These are phyloP conservation scores for Meredithiella fracta DNA, from an alignment of 2,329 filamentous ascomycete species.

Conservation along the genomic window DNA sequence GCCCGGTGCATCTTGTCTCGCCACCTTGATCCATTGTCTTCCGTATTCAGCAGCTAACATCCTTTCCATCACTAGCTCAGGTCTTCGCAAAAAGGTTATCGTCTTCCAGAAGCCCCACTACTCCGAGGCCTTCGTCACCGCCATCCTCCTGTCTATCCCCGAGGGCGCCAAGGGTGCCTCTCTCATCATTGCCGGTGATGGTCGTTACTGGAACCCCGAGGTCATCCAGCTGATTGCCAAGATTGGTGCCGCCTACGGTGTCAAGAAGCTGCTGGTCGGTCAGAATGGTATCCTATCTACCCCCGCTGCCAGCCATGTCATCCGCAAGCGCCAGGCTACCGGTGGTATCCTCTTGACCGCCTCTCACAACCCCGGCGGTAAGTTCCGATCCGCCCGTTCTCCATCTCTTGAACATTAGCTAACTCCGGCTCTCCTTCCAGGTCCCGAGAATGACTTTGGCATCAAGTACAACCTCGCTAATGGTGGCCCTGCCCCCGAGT, in stretches of 20 bases:
- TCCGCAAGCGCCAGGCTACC: conserved; percentile 85
- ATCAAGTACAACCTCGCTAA: conserved; percentile 99
- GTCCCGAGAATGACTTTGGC: conserved; percentile 86
- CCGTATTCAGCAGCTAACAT: conserved; percentile 5
- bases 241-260: conserved; percentile 90
- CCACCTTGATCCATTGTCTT: neutral
- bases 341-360: conserved; percentile 93
- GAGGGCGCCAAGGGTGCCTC: conserved; percentile 78
- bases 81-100: conserved; percentile 96
- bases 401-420: neutral
- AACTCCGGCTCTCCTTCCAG: conserved; percentile 27
- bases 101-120: conserved; percentile 94
- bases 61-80: conserved; percentile 46
- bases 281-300: conserved; percentile 95
- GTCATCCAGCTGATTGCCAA: conserved; percentile 94
- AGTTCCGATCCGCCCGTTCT: conserved; percentile 20
- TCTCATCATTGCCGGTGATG: conserved; percentile 94
- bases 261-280: conserved; percentile 96
- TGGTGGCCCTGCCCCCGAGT: conserved; percentile 86
- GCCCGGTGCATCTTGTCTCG: neutral
- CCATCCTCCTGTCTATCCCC: conserved; percentile 89
- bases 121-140: conserved; percentile 87
- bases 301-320: conserved; percentile 87
- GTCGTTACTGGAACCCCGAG: conserved; percentile 92
- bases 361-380: conserved; percentile 95